Evolutionary conservation across 1,139 yeast species (phyloP).

Genomic region (Saccharomyces uvarum): DNA sequence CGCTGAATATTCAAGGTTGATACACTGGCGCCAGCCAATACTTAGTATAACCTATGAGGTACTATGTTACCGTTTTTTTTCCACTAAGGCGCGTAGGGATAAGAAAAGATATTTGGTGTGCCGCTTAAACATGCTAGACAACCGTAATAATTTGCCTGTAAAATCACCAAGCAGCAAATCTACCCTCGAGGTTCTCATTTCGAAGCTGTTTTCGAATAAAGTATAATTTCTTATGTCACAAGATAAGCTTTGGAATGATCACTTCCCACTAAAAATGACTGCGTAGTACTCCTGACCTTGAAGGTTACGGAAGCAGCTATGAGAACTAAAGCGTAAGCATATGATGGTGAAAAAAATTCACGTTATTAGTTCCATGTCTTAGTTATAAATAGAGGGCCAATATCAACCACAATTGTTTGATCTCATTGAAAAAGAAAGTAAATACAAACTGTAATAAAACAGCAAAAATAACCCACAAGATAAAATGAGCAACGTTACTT

Average conservation of each 20-base stretch:
- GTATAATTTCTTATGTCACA: neutral
- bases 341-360: neutral
- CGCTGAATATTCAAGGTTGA: neutral
- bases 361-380: neutral
- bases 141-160: neutral
- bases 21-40: neutral
- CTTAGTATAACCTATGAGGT: neutral
- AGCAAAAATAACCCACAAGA: neutral
- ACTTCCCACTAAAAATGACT: neutral
- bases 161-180: neutral
- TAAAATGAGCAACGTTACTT: neutral
- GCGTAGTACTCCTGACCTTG: neutral
- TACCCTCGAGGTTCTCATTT: neutral
- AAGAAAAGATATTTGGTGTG: neutral
- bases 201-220: neutral
- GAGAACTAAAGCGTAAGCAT: neutral
- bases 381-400: neutral
- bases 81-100: neutral
- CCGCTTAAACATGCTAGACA: neutral
- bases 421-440: neutral
- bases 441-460: neutral
- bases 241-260: neutral
- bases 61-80: neutral
- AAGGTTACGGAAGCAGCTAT: neutral
- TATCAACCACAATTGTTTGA: neutral